Evolutionary conservation across 176 grass and related monocot species (phyloP).

Genomic region (maize (Zea mays)): DNA sequence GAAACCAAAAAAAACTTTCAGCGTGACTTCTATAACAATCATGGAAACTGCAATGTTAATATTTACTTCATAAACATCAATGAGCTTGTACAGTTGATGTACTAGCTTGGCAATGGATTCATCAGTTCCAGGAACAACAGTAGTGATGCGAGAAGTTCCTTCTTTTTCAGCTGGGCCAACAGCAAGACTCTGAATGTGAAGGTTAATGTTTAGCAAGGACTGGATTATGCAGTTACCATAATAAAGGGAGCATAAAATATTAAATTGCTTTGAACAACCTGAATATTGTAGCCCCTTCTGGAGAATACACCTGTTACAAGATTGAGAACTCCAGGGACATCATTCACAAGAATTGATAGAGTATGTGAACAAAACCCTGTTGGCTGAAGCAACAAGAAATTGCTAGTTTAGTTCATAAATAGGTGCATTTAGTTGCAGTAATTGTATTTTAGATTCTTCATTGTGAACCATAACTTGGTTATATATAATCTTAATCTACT

Average conservation of each 20-base stretch:
- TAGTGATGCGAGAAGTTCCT: conserved; percentile 67
- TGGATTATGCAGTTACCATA: conserved; percentile 13
- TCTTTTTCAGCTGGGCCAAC: conserved; percentile 69
- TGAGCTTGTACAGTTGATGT: conserved; percentile 71
- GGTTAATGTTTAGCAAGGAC: conserved; percentile 25
- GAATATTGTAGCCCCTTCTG: conserved; percentile 80
- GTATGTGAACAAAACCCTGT: conserved; percentile 81
- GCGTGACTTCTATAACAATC: not conserved
- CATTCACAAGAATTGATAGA: conserved; percentile 79
- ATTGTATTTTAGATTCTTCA: conserved; percentile 6
- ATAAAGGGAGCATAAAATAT: conserved; percentile 1
- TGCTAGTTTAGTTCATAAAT: conserved; percentile 19
- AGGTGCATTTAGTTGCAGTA: conserved; percentile 17
- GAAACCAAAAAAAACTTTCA: conserved; percentile 3
- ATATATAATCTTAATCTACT: not conserved
- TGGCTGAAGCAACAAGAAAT: conserved; percentile 49
- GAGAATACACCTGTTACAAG: conserved; percentile 67
- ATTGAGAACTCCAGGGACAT: conserved; percentile 76
- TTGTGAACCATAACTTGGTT: not conserved
- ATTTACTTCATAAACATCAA: conserved; percentile 67
- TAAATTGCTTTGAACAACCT: conserved; percentile 40
- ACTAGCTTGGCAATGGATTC: conserved; percentile 69
- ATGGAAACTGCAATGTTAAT: not conserved
- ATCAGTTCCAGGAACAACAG: conserved; percentile 78
- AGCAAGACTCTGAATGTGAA: conserved; percentile 69